Evolutionary conservation across 192 early-diverging fungal species (phyloP).

Genomic region (Coemansia sp.): DNA sequence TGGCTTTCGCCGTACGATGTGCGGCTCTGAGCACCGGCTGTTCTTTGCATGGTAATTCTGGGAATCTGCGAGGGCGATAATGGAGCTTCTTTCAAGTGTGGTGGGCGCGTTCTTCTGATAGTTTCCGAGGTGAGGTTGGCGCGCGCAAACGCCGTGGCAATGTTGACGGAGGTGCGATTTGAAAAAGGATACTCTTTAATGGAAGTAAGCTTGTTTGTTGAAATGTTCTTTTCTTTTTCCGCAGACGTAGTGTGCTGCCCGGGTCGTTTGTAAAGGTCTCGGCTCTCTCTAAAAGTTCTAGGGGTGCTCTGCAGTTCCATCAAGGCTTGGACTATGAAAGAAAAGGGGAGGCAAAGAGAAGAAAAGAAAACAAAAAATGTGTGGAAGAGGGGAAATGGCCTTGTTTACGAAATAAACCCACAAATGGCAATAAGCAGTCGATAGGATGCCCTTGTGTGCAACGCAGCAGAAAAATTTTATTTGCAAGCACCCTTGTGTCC

Average conservation of each 20-base stretch:
- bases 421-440: too few relatives aligned
- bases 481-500: too few relatives aligned
- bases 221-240: conserved; percentile 25
- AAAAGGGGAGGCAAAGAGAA: not conserved
- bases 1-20: too few relatives aligned
- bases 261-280: conserved; percentile 44
- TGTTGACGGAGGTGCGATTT: conserved; percentile 50
- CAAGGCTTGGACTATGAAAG: conserved; percentile 4
- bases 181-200: conserved; percentile 24
- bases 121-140: conserved; percentile 46
- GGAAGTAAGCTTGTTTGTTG: not conserved
- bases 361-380: not conserved
- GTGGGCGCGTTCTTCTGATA: conserved; percentile 33
- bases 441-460: not conserved
- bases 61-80: conserved; percentile 49
- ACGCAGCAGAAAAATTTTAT: not conserved
- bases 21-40: too few relatives aligned
- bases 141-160: conserved; percentile 51
- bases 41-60: conserved; percentile 15
- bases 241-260: conserved; percentile 40
- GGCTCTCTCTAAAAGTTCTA: conserved; percentile 26
- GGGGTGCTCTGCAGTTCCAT: conserved; percentile 35
- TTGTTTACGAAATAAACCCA: too few relatives aligned
- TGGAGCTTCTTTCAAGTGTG: conserved; percentile 42
- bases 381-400: not conserved